Conservation (phyloP, 2,329 filamentous ascomycete genomes). For the Pseudogymnoascus pannorum region DNA sequence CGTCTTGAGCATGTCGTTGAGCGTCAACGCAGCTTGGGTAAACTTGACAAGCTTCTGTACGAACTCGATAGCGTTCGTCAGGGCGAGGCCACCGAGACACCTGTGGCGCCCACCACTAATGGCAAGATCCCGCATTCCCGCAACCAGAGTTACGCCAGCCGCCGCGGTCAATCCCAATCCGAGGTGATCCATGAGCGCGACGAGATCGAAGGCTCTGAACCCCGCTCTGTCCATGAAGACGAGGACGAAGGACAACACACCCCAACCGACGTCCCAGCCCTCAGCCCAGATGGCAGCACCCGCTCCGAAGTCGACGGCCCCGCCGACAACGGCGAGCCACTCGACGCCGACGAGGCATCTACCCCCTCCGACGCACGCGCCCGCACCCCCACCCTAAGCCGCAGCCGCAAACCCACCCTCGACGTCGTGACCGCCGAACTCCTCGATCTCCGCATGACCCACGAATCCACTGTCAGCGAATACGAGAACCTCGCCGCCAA, state of each 20-base stretch:
- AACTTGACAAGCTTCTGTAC: constrained; percentile 84
- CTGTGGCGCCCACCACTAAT: constrained; percentile 31
- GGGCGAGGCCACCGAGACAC: constrained; percentile 25
- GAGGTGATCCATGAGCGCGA: constrained; percentile 48
- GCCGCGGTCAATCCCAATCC: constrained; percentile 42
- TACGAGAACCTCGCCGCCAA: constrained; percentile 77
- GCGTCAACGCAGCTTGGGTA: constrained; percentile 87
- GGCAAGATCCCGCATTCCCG: constrained; percentile 45
- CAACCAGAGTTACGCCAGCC: constrained; percentile 45
- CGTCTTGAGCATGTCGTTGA: constrained; percentile 91
- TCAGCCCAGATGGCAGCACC: constrained; percentile 16
- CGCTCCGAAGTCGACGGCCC: constrained; percentile 27
- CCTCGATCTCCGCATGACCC: constrained; percentile 80
- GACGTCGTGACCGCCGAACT: constrained; percentile 88
- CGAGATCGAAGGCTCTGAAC: constrained; percentile 24
- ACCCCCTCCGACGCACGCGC: neutral
- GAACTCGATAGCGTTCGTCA: constrained; percentile 76
- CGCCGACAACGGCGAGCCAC: constrained; percentile 28
- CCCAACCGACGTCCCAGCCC: constrained; percentile 2
- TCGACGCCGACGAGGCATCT: constrained; percentile 31
- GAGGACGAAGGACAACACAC: constrained; percentile 18
- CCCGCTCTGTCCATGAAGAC: constrained; percentile 17
- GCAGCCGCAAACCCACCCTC: neutral
- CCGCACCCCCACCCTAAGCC: neutral
- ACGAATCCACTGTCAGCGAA: constrained; percentile 75